phyloP scores from a whole-genome alignment of 2,329 filamentous ascomycete species.

The Tothia fuscella region DNA sequence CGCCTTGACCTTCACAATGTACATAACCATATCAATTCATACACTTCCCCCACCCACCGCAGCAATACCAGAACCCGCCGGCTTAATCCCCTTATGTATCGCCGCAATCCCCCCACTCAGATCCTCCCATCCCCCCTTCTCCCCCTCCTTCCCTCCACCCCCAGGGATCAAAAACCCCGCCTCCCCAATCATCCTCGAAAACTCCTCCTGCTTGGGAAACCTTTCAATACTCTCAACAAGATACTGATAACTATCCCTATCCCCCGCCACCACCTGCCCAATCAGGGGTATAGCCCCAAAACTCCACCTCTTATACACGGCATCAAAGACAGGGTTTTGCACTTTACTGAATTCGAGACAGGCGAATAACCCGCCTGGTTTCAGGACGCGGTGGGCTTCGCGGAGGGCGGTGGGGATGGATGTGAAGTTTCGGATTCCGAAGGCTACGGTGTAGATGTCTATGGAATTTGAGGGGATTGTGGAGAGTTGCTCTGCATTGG shows the following conservation, averaged over 20 bases:
- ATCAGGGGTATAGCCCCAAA: conserved; percentile 91
- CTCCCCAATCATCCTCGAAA: conserved; percentile 67
- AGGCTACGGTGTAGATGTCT: conserved; percentile 94
- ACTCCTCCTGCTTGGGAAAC: conserved; percentile 79
- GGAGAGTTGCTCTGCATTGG: conserved; percentile 70
- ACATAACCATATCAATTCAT: not conserved
- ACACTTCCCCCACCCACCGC: too few species aligned
- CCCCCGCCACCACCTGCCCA: conserved; percentile 85
- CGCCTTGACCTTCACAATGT: not conserved
- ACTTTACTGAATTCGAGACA: conserved; percentile 94
- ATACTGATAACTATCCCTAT: conserved; percentile 95
- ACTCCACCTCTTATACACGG: conserved; percentile 88
- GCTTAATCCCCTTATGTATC: conserved; percentile 95
- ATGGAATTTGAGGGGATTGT: conserved; percentile 58
- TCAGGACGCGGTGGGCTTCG: conserved; percentile 79
- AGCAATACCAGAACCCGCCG: too few species aligned
- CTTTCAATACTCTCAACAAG: conserved; percentile 94
- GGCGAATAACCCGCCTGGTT: conserved; percentile 90
- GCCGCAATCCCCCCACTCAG: conserved; percentile 86
- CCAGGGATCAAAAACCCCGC: conserved; percentile 78
- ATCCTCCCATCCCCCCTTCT: conserved; percentile 64
- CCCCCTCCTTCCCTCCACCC: conserved; percentile 23
- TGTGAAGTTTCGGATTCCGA: conserved; percentile 95
- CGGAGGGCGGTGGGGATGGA: conserved; percentile 72
- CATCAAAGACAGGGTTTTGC: conserved; percentile 64